Conservation (phyloP, 108 stramenopile species). For the Cylindrotheca fusiformis region DNA sequence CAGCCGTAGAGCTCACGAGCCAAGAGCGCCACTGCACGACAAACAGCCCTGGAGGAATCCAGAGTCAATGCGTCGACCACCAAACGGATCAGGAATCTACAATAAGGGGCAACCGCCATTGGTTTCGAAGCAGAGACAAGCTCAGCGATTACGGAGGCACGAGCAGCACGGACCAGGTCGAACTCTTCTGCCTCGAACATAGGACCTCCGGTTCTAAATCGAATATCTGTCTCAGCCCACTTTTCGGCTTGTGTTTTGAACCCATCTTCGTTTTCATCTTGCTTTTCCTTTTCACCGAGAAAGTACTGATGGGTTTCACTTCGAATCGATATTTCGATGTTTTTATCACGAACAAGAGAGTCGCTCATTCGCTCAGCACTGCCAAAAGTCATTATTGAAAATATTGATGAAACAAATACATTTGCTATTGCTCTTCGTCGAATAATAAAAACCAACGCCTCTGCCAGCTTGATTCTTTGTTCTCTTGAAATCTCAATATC, state of each 20-base stretch:
- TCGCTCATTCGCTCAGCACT: not conserved
- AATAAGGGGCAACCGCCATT: conserved; percentile 37
- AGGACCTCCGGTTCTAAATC: conserved; percentile 75
- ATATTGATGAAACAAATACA: conserved; percentile 37
- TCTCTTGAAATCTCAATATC: conserved; percentile 33
- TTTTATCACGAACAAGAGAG: not conserved
- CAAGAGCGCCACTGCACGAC: conserved; percentile 66
- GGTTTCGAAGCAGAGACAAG: conserved; percentile 41
- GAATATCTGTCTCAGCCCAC: conserved; percentile 53
- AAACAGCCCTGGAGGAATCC: conserved; percentile 54
- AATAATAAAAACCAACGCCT: conserved; percentile 73
- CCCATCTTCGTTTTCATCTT: conserved; percentile 16
- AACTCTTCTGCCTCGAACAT: conserved; percentile 67
- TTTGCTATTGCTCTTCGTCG: conserved; percentile 60
- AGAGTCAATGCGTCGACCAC: conserved; percentile 44
- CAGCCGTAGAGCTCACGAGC: conserved; percentile 57
- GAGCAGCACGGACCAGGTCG: conserved; percentile 61
- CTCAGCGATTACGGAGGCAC: conserved; percentile 59
- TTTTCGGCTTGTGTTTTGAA: conserved; percentile 1
- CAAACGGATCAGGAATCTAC: conserved; percentile 25
- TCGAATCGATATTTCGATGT: conserved; percentile 25
- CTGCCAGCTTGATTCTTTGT: conserved; percentile 75
- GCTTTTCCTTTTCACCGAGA: conserved; percentile 13
- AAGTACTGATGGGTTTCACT: conserved; percentile 65
- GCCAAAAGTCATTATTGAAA: conserved; percentile 61